Evolutionary conservation across 441 rosid species (phyloP).

Genomic region (Dalechampia spathulata): DNA sequence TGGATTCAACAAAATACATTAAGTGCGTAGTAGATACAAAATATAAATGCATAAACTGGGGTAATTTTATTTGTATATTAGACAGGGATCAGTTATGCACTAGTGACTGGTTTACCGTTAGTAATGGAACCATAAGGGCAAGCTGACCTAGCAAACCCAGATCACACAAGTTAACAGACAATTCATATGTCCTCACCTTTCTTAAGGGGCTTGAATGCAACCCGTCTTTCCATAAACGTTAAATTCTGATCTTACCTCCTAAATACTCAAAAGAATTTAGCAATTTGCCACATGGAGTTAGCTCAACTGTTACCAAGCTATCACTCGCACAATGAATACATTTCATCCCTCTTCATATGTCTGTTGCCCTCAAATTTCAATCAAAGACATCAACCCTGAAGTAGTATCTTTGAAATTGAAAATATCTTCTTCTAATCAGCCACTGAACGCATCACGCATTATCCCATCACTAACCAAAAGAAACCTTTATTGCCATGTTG

Average conservation of each 20-base stretch:
- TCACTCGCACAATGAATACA: neutral
- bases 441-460: no score
- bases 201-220: no score
- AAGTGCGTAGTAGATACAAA: no score
- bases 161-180: neutral
- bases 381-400: no score
- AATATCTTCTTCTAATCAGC: no score
- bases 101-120: neutral
- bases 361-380: no score
- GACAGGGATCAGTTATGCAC: neutral
- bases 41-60: neutral
- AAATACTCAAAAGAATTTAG: no score
- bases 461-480: no score
- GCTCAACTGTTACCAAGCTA: neutral
- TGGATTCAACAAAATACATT: neutral
- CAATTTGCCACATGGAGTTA: neutral
- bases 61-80: neutral
- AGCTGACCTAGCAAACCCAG: neutral
- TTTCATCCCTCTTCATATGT: neutral
- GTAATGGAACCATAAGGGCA: neutral
- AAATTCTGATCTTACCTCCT: neutral
- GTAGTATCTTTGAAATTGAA: no score
- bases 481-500: no score
- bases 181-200: no score
- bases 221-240: neutral